phyloP scores from a whole-genome alignment of 2,329 filamentous ascomycete species.

The Claviceps sp. region DNA sequence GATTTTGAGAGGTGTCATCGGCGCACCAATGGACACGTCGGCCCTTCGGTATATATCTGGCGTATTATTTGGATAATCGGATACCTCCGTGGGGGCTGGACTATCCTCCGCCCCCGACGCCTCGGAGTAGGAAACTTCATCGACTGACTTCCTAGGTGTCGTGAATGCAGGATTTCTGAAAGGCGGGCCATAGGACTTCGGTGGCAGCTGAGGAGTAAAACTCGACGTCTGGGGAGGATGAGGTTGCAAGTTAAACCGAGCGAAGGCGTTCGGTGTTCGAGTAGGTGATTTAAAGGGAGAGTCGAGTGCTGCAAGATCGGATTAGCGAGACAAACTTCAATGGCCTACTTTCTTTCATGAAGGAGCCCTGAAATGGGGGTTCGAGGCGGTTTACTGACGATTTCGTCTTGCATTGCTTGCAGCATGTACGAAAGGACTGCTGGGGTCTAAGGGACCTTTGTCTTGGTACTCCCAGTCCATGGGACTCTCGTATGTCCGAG shows the following conservation, averaged over 20 bases:
- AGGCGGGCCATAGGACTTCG: slow-evolving; percentile 30
- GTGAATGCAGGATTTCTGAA: slow-evolving; percentile 54
- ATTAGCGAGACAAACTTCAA: slow-evolving; percentile 10
- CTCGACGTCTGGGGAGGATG: slow-evolving; percentile 28
- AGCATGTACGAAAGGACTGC: slow-evolving; percentile 47
- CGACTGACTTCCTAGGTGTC: slow-evolving; percentile 45
- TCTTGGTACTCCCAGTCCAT: slow-evolving; percentile 57
- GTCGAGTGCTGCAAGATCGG: slow-evolving; percentile 19
- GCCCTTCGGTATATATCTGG: slow-evolving; percentile 35
- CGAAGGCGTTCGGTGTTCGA: slow-evolving; percentile 21
- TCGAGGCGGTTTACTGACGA: slow-evolving; percentile 22
- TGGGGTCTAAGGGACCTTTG: slow-evolving; percentile 42
- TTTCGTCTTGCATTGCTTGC: slow-evolving; percentile 26
- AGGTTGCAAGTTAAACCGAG: slow-evolving; percentile 20
- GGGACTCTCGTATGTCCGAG: slow-evolving; percentile 43
- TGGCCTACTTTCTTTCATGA: neutral
- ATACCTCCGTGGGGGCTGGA: slow-evolving; percentile 43
- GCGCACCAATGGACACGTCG: slow-evolving; percentile 27
- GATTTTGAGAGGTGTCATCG: slow-evolving; percentile 33
- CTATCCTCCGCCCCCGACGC: slow-evolving; percentile 46
- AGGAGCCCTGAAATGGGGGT: neutral
- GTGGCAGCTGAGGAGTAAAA: slow-evolving; percentile 30
- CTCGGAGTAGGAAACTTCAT: slow-evolving; percentile 40
- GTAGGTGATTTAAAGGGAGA: slow-evolving; percentile 23
- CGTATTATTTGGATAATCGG: slow-evolving; percentile 37